Base-by-base conservation (phyloP, 352 stramenopile genomes). In the Pythium brassicae region DNA sequence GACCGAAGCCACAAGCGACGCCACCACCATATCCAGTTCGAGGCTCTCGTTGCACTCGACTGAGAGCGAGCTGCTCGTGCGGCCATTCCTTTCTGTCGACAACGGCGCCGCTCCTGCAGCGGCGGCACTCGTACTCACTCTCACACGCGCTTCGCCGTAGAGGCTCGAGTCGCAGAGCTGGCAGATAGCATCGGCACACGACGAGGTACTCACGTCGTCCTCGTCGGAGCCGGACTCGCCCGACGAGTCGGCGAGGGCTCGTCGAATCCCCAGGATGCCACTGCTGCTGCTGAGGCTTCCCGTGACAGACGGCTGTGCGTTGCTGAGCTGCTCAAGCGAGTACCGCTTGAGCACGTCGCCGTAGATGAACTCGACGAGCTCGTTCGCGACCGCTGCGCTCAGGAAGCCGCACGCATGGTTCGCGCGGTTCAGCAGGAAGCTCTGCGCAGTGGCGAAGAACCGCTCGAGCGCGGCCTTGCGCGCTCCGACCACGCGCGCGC, bases 331-430 rank as follows among this genome's bases (percentile, higher is more conserved):
- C 48, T 74, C 62, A 4, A 85, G 57, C 48, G 69, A 59, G 65
- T 86, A 74, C 51, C 76, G 71, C 29, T 76, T 68, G 53, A 76
- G 54, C 19, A 69, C 66, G 46, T 87, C 67, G n/a, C 74, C 78
- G 57, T 86, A 83, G 26, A 92, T 63, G 53, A 92, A 89, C 22
- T 69, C 52, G 0, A 89, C 75, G 10, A 92, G 37, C 45, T 84
- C 71, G 49, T 74, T 64, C 32, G 66, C 68, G 37, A 79, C 53
- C 7, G 26, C 54, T 0, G 39, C 55, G 20, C 42, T 60, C 10
- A 74, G 42, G n/a, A 87, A 53, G 15, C 53, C 67, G 50, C 82
- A 92, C 32, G 53, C 62, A 55, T 86, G 71, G 71, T 92, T 92
- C 43, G 64, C 69, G 20, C 69, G 71, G 50, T 88, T 75, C 7